A percentile compares a stretch with the other conserved stretches of the same genome.
phyloP scores from a whole-genome alignment of 2,329 filamentous ascomycete species.

The Calonectria fujianensis region DNA sequence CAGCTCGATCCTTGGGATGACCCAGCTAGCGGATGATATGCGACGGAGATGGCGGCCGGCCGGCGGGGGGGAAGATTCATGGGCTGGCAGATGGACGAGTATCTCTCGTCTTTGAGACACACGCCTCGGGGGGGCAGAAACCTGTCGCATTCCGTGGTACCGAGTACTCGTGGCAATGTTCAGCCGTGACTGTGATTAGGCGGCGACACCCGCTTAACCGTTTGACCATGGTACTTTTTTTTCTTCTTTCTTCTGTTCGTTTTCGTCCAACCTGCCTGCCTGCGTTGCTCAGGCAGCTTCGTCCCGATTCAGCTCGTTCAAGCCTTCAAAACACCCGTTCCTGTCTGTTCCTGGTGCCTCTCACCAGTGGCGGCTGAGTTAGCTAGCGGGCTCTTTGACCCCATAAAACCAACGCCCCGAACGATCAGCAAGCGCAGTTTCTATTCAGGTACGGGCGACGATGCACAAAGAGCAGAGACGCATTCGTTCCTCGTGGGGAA shows the following conservation, averaged over 20 bases:
- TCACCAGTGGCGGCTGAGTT: conserved; percentile 28
- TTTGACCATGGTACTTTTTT: background rate
- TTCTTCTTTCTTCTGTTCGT: background rate
- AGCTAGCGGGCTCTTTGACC: conserved; percentile 24
- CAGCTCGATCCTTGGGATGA: background rate
- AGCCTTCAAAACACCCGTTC: conserved; percentile 14
- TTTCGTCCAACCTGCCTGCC: background rate
- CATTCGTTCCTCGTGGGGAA: conserved; percentile 10
- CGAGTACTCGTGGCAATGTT: background rate
- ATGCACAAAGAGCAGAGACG: background rate
- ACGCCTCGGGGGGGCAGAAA: background rate
- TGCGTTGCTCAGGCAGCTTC: background rate
- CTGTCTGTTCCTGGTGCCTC: conserved; percentile 20
- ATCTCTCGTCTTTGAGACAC: background rate
- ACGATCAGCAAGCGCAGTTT: conserved; percentile 12
- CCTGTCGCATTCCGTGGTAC: background rate
- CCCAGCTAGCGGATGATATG: background rate
- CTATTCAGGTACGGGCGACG: conserved; percentile 6
- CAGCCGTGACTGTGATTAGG: background rate
- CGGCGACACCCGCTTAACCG: conserved; percentile 10
- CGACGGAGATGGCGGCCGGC: background rate
- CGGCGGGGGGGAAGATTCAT: background rate
- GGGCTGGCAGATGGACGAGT: background rate
- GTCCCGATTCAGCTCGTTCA: conserved; percentile 12
- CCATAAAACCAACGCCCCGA: conserved; percentile 2